These are phyloP conservation scores for Salix exigua DNA, from an alignment of 345 rosid genomes.

Conservation along the genomic window DNA sequence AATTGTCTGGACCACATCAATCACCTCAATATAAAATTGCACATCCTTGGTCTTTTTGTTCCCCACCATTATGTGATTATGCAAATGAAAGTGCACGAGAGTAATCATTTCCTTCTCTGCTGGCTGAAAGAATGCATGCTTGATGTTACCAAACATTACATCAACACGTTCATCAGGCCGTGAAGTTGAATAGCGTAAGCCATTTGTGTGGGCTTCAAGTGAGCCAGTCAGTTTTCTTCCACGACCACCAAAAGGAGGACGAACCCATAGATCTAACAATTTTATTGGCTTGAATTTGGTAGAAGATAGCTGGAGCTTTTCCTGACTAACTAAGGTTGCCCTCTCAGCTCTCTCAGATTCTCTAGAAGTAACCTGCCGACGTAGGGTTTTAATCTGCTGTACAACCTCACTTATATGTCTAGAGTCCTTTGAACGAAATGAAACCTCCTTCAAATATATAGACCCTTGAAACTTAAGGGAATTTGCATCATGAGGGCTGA, in stretches of 20 bases:
- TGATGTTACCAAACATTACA: conserved; percentile 72
- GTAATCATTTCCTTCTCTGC: conserved; percentile 95
- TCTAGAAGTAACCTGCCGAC: conserved; percentile 72
- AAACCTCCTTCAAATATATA: conserved; percentile 77
- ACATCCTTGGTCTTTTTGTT: conserved; percentile 91
- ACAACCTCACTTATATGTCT: conserved; percentile 89
- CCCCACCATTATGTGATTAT: conserved; percentile 96
- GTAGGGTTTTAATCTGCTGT: conserved; percentile 67
- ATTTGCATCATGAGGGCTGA: conserved; percentile 71
- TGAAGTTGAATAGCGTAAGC: conserved; percentile 72
- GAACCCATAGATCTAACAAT: conserved; percentile 79
- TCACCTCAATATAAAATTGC: conserved; percentile 87
- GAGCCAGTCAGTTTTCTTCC: conserved; percentile 84
- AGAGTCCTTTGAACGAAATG: conserved; percentile 87
- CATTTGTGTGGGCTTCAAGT: conserved; percentile 82
- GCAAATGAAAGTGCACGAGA: conserved; percentile 76
- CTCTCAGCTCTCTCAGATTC: conserved; percentile 92
- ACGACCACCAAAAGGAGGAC: conserved; percentile 82
- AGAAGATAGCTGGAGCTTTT: conserved; percentile 59
- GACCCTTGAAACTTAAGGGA: conserved; percentile 63
- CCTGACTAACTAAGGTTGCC: conserved; percentile 89
- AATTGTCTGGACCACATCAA: conserved; percentile 82
- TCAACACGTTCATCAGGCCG: conserved; percentile 85
- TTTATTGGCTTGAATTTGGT: conserved; percentile 85
- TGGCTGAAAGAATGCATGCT: conserved; percentile 92